Conservation (phyloP, 257 asterid genomes). For the Fraxinus americana region DNA sequence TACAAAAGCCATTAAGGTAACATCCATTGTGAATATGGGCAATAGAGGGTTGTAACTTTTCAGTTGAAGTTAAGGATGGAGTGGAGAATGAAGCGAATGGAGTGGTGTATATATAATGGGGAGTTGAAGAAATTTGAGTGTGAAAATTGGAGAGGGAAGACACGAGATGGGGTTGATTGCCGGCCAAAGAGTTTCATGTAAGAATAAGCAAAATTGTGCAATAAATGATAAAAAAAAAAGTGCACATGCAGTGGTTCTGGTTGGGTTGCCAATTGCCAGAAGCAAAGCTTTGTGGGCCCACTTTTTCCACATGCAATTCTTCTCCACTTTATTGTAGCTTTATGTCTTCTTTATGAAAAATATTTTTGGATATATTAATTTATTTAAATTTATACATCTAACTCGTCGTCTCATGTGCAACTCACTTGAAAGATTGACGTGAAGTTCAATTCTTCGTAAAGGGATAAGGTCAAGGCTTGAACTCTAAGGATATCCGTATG, state of each 20-base stretch:
- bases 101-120: conserved; percentile 21
- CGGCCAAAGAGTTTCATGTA: conserved; percentile 15
- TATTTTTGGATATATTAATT: neutral
- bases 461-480: too few relatives aligned
- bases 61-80: neutral
- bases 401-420: neutral
- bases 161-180: conserved; percentile 23
- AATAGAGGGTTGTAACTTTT: neutral
- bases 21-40: conserved; percentile 1
- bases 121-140: neutral
- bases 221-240: neutral
- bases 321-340: conserved; percentile 6
- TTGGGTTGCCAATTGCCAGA: conserved; percentile 28
- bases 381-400: neutral
- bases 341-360: neutral
- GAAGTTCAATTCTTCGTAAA: neutral
- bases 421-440: neutral
- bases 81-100: neutral
- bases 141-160: conserved; percentile 9
- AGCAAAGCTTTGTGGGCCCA: conserved; percentile 27
- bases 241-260: conserved; percentile 30
- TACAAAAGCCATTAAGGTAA: neutral
- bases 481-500: neutral
- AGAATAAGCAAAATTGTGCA: neutral
- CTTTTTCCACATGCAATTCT: conserved; percentile 25